phyloP scores from a whole-genome alignment of 2,329 filamentous ascomycete species.

The Aspergillus hortae region DNA sequence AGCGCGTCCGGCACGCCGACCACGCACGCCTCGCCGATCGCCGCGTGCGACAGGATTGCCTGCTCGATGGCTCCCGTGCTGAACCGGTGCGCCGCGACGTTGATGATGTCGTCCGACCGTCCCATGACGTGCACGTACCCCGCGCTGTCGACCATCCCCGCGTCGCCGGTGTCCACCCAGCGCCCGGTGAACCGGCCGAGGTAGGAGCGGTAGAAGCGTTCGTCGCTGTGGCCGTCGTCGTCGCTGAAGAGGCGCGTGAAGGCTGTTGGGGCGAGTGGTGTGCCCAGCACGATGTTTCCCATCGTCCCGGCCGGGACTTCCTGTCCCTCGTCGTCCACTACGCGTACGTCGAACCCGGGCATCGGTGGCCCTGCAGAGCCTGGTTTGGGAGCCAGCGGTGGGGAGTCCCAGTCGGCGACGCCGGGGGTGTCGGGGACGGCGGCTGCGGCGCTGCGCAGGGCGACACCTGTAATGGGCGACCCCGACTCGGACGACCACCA shows the following conservation, averaged over 20 bases:
- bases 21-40: slow-evolving; percentile 79
- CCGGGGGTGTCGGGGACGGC: slow-evolving; percentile 23
- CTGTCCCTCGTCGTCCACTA: slow-evolving; percentile 76
- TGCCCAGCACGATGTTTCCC: slow-evolving; percentile 85
- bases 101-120: slow-evolving; percentile 80
- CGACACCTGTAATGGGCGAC: slow-evolving; percentile 64
- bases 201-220: slow-evolving; percentile 81
- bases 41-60: slow-evolving; percentile 76
- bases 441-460: slow-evolving; percentile 61
- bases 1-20: slow-evolving; percentile 79
- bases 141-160: slow-evolving; percentile 77
- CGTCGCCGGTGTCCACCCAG: slow-evolving; percentile 90
- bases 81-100: slow-evolving; percentile 89
- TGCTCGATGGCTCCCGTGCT: slow-evolving; percentile 84
- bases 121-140: slow-evolving; percentile 63
- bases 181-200: slow-evolving; percentile 74
- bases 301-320: slow-evolving; percentile 70
- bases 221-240: slow-evolving; percentile 44
- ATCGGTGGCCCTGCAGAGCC: slow-evolving; percentile 87
- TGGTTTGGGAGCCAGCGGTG: slow-evolving; percentile 58
- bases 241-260: slow-evolving; percentile 86
- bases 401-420: slow-evolving; percentile 50
- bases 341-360: slow-evolving; percentile 83
- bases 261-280: slow-evolving; percentile 79
- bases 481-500: slow-evolving; percentile 73